Evolutionary conservation across 495 filamentous ascomycete genomes (phyloP), one percentile per base, ranked within the genome.

Genomic region (Annulohypoxylon nitens): DNA sequence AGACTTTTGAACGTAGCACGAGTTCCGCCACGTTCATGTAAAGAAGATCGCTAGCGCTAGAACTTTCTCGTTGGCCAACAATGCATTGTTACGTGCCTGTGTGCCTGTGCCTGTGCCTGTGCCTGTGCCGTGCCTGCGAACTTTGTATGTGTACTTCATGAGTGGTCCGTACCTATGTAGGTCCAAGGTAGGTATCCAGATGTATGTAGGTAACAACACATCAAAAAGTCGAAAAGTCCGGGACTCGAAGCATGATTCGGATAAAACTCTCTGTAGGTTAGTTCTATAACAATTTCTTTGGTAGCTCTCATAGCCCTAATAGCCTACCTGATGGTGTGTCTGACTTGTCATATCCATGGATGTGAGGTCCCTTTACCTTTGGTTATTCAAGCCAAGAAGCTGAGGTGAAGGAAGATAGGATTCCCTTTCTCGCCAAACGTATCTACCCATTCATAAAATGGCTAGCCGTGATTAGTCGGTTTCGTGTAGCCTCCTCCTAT

Each of bases 1-100:
- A 70, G 67, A 68, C 72, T 70, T 69, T 70, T n/a, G 63, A 45
- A 57, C 18, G 72, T 71, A 54, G 50, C 67, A 75, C 72, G 51
- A 68, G 54, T 43, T 43, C 67, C 26, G 67, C 72, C 72, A 75
- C 63, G 72, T 71, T 75, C 72, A 62, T 69, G 66, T 67, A 60
- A 48, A 75, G 58, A 47, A 70, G 59, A 70, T 61, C 43, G 59
- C 30, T 70, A 68, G 41, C 57, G 33, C 62, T 70, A 25, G 67
- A 59, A 48, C 45, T 50, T 47, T 59, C 34, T 53, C 58, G 60
- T 66, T 33, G 72, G 53, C 53, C 14, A 50, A 67, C 62, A 67
- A 69, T 69, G 67, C 71, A 63, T 67, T 70, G 61, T 61, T 41
- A 59, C 39, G 36, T 60, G 57, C 16, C 50, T 53, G 1, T 34